Conservation (phyloP, 768 basidiomycete genomes). For the Lactifluus hygrophoroides region DNA sequence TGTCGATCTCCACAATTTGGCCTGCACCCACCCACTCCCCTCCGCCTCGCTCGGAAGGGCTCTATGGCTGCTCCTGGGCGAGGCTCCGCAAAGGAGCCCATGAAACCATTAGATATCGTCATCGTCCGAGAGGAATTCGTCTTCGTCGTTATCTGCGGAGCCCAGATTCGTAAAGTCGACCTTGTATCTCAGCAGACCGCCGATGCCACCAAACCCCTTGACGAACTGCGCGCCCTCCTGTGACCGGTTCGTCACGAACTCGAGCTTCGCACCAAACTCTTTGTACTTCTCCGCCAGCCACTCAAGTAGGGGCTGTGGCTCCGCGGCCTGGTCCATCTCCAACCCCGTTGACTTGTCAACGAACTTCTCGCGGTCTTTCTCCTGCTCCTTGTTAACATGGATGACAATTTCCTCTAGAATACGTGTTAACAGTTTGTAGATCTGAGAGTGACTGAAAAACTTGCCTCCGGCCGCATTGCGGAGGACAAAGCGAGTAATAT, state of each 20-base stretch:
- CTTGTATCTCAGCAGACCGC: constrained; percentile 93
- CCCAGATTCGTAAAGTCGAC: constrained; percentile 86
- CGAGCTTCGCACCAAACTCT: constrained; percentile 91
- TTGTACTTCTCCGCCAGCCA: constrained; percentile 99
- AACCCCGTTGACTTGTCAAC: constrained; percentile 87
- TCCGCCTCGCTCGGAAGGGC: constrained; percentile 63
- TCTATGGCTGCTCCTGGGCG: constrained; percentile 35
- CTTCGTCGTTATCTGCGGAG: constrained; percentile 65
- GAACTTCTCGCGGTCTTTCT: constrained; percentile 93
- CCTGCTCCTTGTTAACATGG: constrained; percentile 71
- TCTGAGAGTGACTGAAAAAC: constrained; percentile 12
- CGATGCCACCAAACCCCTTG: constrained; percentile 97
- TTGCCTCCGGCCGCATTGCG: constrained; percentile 88
- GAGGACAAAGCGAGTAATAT: constrained; percentile 78
- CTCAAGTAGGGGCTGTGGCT: constrained; percentile 85
- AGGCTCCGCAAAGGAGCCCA: constrained; percentile 76
- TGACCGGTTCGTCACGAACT: constrained; percentile 93
- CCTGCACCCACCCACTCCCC: constrained; percentile 21
- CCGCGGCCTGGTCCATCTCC: constrained; percentile 87
- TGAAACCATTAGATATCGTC: constrained; percentile 79
- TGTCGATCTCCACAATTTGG: not conserved
- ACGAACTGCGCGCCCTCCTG: constrained; percentile 98
- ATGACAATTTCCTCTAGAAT: constrained; percentile 72
- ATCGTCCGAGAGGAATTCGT: constrained; percentile 75
- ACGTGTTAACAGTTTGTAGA: not conserved